These are phyloP conservation scores for Talaromyces marneffei DNA, from an alignment of 2,329 filamentous ascomycete genomes.

Conservation along the genomic window DNA sequence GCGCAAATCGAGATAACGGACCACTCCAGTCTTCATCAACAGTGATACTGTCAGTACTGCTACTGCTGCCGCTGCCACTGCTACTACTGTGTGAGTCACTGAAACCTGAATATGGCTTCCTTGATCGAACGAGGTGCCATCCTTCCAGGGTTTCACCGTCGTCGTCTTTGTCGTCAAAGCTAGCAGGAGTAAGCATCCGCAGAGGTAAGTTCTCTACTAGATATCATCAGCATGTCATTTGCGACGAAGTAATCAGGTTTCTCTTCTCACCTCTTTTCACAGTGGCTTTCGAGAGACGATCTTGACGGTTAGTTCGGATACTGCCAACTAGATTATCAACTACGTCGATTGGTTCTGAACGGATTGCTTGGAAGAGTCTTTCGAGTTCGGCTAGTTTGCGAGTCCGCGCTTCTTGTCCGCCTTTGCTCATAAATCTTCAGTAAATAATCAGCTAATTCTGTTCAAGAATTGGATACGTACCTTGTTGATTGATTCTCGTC, in stretches of 20 bases:
- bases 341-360: conserved; percentile 26
- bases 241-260: background rate
- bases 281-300: background rate
- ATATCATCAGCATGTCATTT: background rate
- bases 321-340: conserved; percentile 29
- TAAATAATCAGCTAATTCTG: conserved; percentile 11
- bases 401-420: conserved; percentile 18
- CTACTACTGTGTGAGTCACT: conserved; percentile 11
- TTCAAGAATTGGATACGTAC: conserved; percentile 14
- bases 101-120: background rate
- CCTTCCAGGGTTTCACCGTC: background rate
- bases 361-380: conserved; percentile 30
- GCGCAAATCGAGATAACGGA: conserved; percentile 14
- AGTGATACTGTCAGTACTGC: conserved; percentile 13
- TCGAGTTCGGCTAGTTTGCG: conserved; percentile 28
- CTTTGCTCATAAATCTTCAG: conserved; percentile 13
- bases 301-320: conserved; percentile 23
- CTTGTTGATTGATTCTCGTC: conserved; percentile 23
- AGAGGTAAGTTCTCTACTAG: background rate
- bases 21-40: conserved; percentile 14
- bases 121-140: conserved; percentile 4
- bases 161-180: background rate
- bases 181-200: conserved; percentile 6
- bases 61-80: conserved; percentile 14
- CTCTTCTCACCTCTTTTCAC: background rate